Conservation (phyloP, 2,329 filamentous ascomycete genomes). For the Dichotomopilus funicola region DNA sequence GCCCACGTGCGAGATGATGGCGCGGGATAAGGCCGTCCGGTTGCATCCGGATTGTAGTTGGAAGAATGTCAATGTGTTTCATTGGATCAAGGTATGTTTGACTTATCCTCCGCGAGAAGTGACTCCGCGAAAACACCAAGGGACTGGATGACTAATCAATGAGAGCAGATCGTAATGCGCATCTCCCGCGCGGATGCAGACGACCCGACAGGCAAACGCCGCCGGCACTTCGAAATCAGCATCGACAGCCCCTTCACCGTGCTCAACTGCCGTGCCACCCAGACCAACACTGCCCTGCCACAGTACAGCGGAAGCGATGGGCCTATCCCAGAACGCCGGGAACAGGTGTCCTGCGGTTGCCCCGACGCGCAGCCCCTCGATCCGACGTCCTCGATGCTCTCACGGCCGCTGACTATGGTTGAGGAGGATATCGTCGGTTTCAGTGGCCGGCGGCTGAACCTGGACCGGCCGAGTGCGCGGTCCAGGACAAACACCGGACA, state of each 20-base stretch:
- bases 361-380: slow-evolving; percentile 46
- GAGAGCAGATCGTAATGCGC: slow-evolving; percentile 76
- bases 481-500: slow-evolving; percentile 42
- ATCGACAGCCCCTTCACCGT: slow-evolving; percentile 95
- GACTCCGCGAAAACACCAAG: not conserved
- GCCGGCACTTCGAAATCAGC: slow-evolving; percentile 89
- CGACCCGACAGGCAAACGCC: slow-evolving; percentile 63
- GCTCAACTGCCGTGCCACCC: slow-evolving; percentile 86
- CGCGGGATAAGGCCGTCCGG: slow-evolving; percentile 57
- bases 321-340: slow-evolving; percentile 41
- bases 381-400: slow-evolving; percentile 61
- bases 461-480: slow-evolving; percentile 27
- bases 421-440: slow-evolving; percentile 27
- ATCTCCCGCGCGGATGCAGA: slow-evolving; percentile 76
- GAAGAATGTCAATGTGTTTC: slow-evolving; percentile 87
- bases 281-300: slow-evolving; percentile 79
- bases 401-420: slow-evolving; percentile 38
- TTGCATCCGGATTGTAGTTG: slow-evolving; percentile 90
- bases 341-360: slow-evolving; percentile 47
- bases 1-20: slow-evolving; percentile 81
- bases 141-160: no score
- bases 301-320: slow-evolving; percentile 57
- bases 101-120: not conserved
- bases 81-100: slow-evolving; percentile 79
- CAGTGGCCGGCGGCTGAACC: slow-evolving; percentile 10